Evolutionary conservation across 345 rosid genomes (phyloP).

Genomic region (Eutrema japonicum): DNA sequence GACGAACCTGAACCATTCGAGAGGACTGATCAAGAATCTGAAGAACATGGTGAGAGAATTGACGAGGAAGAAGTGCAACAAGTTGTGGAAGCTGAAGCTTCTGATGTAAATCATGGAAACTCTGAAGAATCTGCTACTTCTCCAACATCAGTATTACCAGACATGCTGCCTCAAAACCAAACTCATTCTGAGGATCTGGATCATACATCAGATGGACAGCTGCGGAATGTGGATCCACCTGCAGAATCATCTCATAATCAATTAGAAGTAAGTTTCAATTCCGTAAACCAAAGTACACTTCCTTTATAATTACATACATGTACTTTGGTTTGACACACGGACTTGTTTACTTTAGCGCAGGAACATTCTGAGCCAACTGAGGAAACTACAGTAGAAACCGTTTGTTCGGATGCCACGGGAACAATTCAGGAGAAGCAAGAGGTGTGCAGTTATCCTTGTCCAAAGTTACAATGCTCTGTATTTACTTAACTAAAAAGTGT

Average conservation of each 20-base stretch:
- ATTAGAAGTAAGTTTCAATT: conserved; percentile 26
- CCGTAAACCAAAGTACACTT: conserved; percentile 12
- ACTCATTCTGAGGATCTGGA: conserved; percentile 39
- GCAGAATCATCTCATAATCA: conserved; percentile 34
- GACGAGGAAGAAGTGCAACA: conserved; percentile 36
- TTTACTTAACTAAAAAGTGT: conserved; percentile 9
- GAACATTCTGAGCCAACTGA: conserved; percentile 28
- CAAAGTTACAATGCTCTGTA: not conserved
- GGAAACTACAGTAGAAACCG: conserved; percentile 10
- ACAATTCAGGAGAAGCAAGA: conserved; percentile 31
- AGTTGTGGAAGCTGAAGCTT: conserved; percentile 39
- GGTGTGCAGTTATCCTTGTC: not conserved
- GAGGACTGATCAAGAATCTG: conserved; percentile 41
- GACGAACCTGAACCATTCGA: conserved; percentile 40
- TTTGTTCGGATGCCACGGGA: not conserved
- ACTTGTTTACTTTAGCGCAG: not conserved
- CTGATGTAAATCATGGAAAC: conserved; percentile 30
- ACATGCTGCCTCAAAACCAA: conserved; percentile 31
- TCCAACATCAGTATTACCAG: conserved; percentile 56
- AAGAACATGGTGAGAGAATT: conserved; percentile 32
- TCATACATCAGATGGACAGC: conserved; percentile 35
- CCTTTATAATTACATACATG: not conserved
- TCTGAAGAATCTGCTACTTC: conserved; percentile 49
- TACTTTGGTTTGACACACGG: not conserved
- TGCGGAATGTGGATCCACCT: conserved; percentile 17